Percentiles rank a stretch among this genome's conserved stretches.
phyloP scores from a whole-genome alignment of 208 protist genomes.

The Giardia muris region DNA sequence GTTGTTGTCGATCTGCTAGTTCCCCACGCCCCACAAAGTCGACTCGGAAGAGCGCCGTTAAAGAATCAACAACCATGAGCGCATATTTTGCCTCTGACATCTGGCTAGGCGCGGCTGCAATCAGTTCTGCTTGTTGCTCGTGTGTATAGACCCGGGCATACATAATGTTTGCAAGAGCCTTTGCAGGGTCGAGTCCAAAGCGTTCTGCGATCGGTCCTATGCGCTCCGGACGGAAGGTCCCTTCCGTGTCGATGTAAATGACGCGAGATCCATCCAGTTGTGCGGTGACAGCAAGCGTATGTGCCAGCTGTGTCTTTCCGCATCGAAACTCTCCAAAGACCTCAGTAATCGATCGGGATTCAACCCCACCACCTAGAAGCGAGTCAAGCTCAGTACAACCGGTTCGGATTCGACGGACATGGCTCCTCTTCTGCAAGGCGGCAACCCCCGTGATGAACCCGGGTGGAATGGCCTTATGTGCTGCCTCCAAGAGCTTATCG shows the following conservation, averaged over 20 bases:
- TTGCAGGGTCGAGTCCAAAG: constrained; percentile 68
- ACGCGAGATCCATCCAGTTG: constrained; percentile 65
- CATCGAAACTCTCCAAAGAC: constrained; percentile 67
- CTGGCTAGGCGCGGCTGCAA: constrained; percentile 46
- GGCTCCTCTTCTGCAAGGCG: constrained; percentile 58
- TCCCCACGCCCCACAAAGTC: constrained; percentile 87
- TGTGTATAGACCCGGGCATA: constrained; percentile 77
- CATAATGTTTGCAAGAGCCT: constrained; percentile 82
- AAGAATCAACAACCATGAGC: constrained; percentile 81
- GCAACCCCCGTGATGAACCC: constrained; percentile 56
- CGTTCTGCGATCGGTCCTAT: constrained; percentile 73
- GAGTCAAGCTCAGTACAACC: constrained; percentile 69
- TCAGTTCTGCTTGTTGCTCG: constrained; percentile 64
- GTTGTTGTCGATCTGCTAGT: constrained; percentile 75
- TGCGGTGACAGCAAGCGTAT: constrained; percentile 83
- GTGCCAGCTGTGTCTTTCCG: constrained; percentile 87
- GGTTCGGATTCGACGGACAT: constrained; percentile 70
- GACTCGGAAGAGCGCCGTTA: constrained; percentile 86
- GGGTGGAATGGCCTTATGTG: constrained; percentile 54
- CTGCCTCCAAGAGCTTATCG: constrained; percentile 83
- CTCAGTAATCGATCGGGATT: constrained; percentile 70
- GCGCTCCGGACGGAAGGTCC: constrained; percentile 82
- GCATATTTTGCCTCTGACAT: constrained; percentile 54
- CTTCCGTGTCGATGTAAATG: constrained; percentile 87
- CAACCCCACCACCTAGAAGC: constrained; percentile 78